Base-by-base conservation (phyloP, 208 protist genomes). In the Leishmania aethiopica region DNA sequence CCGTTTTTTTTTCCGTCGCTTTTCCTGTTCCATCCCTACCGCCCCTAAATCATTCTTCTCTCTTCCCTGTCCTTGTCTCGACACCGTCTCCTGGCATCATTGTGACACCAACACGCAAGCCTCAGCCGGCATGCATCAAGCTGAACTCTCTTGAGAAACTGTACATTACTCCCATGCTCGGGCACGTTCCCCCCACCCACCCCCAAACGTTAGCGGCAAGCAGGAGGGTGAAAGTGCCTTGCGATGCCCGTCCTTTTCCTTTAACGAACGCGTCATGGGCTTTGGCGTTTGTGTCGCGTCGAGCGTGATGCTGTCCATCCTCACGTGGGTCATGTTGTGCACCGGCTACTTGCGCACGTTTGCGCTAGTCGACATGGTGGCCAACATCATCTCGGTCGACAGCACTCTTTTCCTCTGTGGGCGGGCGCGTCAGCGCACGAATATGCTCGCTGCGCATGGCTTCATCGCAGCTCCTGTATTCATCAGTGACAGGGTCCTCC, bases 371-470 rank as follows among this genome's bases (percentile, higher is more conserved):
- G 87, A 92, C 82, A 94, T 88, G 35, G 70, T 93, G 28, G 82
- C 90, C 17, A 93, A 93, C 81, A 42, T 95, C 42, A 86, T 91
- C 60, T 89, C 86, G 45, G 84, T 95, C 22, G 80, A 78, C 22
- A 89, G 91, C 49, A 95, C 91, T 40, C 79, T 93, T 42, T 95
- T 95, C 73, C 87, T 95, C 4, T 93, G 89, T 74, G 94, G 91
- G 0, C 92, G 90, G 8, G 25, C 89, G 67, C 83, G 78, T 15
- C 94, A 96, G 78, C 6, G 94, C 19, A 91, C 90, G 83, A 92
- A 84, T 57, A 96, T 97, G 91, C 86, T 90, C 78, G 84, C 93
- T 45, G 70, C 85, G 45, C 90, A 84, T 6, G 91, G 92, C 51
- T 72, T 89, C 35, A 79, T 91, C 0, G 85, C 90, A 1, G 92